Base-by-base conservation (phyloP, 805 yeast genomes). In the Candida coleopterorum region DNA sequence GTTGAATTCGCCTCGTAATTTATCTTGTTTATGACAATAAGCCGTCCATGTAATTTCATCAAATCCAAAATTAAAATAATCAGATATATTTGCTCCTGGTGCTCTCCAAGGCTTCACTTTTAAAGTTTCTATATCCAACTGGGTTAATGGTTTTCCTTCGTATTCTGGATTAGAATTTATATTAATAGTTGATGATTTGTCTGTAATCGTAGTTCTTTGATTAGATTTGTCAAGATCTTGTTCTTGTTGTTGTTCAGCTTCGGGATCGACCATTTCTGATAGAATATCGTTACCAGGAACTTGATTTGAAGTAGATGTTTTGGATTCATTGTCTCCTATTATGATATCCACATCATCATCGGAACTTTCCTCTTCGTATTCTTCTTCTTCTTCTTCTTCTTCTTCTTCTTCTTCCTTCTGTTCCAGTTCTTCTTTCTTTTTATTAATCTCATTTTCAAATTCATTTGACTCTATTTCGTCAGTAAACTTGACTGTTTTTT, bases 71-170 rank as follows among this genome's bases (percentile, higher is more conserved):
- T 93, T 93, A 70, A 93, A 93, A 60, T 88, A 94, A 58, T 93
- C 97, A 6, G 95, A 75, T 27, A 86, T 64, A 60, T 93, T 97
- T 3, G 96, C 95, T 25, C 97, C 98, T 1, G 97, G 97, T 45
- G 85, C 79, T 55, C 98, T 75, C 99, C 99, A 93, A 7, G 99
- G 99, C 63, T 94, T 94, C 46, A 88, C 95, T 45, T 85, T 87
- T 33, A 89, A 64, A 37, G 80, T 82, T 42, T 83, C 90, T 9
- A 90, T 71, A 42, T 85, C 82, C 9, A 90, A 70, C 46, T 83
- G 79, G 0, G 95, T 85, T 33, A 93, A 67, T 4, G 95, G 95
- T 47, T 77, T 72, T 3, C 95, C 97, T 35, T 88, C 83, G 41
- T 72, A 72, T 42, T 74, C 78, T 2, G 87, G 94, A 14, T 83